phyloP scores from a whole-genome alignment of 345 rosid species.

The Euphorbia pulcherrima region DNA sequence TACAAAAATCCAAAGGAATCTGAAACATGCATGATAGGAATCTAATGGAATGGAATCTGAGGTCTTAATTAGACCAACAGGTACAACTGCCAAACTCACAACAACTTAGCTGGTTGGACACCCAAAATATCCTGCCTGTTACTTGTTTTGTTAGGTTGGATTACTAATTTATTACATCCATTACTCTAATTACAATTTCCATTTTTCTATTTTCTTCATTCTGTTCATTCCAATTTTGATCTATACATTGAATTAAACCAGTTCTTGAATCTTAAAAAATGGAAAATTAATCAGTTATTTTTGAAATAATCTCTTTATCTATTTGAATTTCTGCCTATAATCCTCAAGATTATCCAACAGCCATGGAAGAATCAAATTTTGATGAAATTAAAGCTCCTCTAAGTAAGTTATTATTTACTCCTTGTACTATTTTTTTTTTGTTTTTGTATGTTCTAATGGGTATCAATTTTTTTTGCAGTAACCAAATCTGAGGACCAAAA shows the following conservation, averaged over 20 bases:
- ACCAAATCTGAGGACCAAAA: constrained; percentile 7
- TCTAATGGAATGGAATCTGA: background rate
- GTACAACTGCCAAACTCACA: background rate
- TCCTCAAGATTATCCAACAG: too few relatives aligned
- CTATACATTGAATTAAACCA: background rate
- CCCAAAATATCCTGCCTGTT: background rate
- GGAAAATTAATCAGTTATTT: background rate
- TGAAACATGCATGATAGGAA: background rate
- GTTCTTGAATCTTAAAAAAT: too few relatives aligned
- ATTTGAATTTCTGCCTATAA: background rate
- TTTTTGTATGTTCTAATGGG: too few relatives aligned
- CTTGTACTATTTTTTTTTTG: background rate
- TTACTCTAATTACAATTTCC: too few relatives aligned
- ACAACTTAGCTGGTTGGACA: background rate
- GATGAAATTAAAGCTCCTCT: constrained; percentile 45
- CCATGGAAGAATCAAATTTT: constrained; percentile 37
- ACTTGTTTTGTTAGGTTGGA: background rate
- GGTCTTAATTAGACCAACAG: background rate
- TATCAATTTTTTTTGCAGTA: constrained; percentile 30
- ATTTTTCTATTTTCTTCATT: background rate
- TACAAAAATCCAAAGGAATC: background rate
- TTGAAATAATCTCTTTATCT: too few relatives aligned
- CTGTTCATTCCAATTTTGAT: background rate
- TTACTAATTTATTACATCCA: background rate
- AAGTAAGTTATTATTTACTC: constrained; percentile 39